Evolutionary conservation across 2,329 filamentous ascomycete species (phyloP).

Genomic region (Intubia oerlemansii): DNA sequence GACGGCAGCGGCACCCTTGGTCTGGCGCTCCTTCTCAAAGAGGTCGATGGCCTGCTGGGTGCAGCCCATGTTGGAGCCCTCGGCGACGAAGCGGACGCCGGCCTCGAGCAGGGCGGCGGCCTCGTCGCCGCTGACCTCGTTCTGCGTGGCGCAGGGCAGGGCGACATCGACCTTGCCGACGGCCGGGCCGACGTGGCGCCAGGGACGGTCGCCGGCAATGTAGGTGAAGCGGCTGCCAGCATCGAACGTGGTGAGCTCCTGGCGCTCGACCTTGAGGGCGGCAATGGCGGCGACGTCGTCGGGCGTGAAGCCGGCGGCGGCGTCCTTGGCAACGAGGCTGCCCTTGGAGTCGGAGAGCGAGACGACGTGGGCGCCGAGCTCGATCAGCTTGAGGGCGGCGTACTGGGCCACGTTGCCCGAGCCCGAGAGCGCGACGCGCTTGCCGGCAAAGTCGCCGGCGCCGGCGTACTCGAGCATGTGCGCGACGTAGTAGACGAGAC

Average conservation of each 20-base stretch:
- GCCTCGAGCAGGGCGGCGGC: constrained; percentile 58
- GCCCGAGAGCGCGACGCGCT: constrained; percentile 87
- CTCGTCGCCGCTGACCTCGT: constrained; percentile 87
- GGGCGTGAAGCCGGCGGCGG: constrained; percentile 43
- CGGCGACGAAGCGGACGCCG: constrained; percentile 71
- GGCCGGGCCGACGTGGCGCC: constrained; percentile 79
- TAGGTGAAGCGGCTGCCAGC: constrained; percentile 57
- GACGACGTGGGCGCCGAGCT: constrained; percentile 81
- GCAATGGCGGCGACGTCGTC: constrained; percentile 66
- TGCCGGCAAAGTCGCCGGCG: constrained; percentile 69
- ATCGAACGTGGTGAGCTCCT: constrained; percentile 53
- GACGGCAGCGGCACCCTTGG: constrained; percentile 41
- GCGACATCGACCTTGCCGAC: constrained; percentile 79
- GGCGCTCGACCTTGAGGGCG: constrained; percentile 66
- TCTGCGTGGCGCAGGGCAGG: constrained; percentile 87
- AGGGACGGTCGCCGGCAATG: constrained; percentile 70
- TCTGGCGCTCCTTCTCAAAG: constrained; percentile 61
- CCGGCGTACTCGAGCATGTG: constrained; percentile 91
- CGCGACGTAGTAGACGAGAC: constrained; percentile 86
- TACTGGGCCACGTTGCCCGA: constrained; percentile 98
- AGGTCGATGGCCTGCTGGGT: constrained; percentile 86
- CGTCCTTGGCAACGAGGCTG: constrained; percentile 49
- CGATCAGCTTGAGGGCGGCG: constrained; percentile 86
- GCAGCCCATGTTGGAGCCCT: constrained; percentile 98
- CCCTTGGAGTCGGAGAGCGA: constrained; percentile 90